Percentiles rank a stretch among this genome's conserved stretches.
phyloP scores from a whole-genome alignment of 345 rosid species.

The Acer campestre region DNA sequence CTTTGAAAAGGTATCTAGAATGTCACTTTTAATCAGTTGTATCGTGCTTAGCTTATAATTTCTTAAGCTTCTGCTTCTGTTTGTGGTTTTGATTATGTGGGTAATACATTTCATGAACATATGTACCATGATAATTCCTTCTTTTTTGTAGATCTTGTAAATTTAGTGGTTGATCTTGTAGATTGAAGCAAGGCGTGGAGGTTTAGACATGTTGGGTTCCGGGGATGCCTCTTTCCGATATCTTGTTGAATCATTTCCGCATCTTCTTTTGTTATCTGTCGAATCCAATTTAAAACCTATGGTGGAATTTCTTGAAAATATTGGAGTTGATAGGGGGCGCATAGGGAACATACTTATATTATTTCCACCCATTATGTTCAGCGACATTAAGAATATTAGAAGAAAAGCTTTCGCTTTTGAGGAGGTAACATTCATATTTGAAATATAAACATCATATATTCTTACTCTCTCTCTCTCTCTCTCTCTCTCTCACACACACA shows the following conservation, averaged over 20 bases:
- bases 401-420: constrained; percentile 46
- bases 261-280: constrained; percentile 59
- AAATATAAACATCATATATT: background rate
- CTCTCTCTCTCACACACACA: background rate
- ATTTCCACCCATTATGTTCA: constrained; percentile 68
- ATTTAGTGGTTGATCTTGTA: constrained; percentile 26
- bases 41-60: background rate
- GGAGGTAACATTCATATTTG: constrained; percentile 45
- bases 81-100: background rate
- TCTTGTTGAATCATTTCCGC: constrained; percentile 85
- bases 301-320: constrained; percentile 51
- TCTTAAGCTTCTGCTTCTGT: background rate
- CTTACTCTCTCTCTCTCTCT: background rate
- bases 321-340: constrained; percentile 49
- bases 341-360: constrained; percentile 54
- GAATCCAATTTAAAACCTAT: constrained; percentile 65
- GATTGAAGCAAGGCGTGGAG: constrained; percentile 97
- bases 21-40: background rate
- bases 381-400: constrained; percentile 40
- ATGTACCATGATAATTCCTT: background rate
- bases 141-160: background rate
- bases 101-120: background rate
- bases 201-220: constrained; percentile 65
- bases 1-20: constrained; percentile 74
- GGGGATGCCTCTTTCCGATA: constrained; percentile 57